These are phyloP conservation scores for Cyberlindnera saturnus DNA, from an alignment of 805 yeast species.

Conservation along the genomic window DNA sequence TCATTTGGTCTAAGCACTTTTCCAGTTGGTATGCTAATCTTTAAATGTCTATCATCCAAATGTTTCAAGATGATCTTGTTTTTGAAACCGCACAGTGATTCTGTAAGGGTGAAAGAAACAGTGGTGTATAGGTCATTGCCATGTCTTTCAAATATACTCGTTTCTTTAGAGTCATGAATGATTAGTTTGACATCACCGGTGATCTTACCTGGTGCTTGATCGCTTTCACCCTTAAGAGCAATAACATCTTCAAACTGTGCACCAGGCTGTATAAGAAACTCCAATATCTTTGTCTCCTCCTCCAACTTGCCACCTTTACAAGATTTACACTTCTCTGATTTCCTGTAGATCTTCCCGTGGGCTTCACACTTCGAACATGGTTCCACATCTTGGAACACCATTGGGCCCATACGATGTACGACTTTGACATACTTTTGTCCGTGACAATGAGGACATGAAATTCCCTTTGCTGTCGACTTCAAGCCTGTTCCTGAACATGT, in stretches of 20 bases:
- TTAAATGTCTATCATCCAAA: slow-evolving; percentile 72
- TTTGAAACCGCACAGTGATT: slow-evolving; percentile 79
- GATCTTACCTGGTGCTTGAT: slow-evolving; percentile 62
- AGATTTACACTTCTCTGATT: slow-evolving; percentile 69
- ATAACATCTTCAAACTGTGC: slow-evolving; percentile 56
- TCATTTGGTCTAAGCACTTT: slow-evolving; percentile 79
- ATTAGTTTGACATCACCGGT: slow-evolving; percentile 76
- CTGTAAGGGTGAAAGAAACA: slow-evolving; percentile 60
- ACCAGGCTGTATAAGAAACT: slow-evolving; percentile 74
- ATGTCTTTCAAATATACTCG: slow-evolving; percentile 40
- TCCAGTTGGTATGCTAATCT: slow-evolving; percentile 63
- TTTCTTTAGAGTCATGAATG: slow-evolving; percentile 40
- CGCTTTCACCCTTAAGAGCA: slow-evolving; percentile 63
- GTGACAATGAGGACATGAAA: slow-evolving; percentile 58
- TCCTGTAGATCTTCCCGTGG: slow-evolving; percentile 49
- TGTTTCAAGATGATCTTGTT: slow-evolving; percentile 58
- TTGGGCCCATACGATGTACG: slow-evolving; percentile 59
- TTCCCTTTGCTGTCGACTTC: slow-evolving; percentile 47
- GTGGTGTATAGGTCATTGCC: slow-evolving; percentile 61
- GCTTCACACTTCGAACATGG: slow-evolving; percentile 70
- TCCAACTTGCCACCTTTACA: slow-evolving; percentile 62
- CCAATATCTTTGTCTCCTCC: slow-evolving; percentile 66
- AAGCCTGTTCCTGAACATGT: slow-evolving; percentile 76
- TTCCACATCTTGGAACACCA: slow-evolving; percentile 55
- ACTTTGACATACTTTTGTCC: slow-evolving; percentile 65